Evolutionary conservation across 2,329 filamentous ascomycete species (phyloP).

Genomic region (Parascedosporium putredinis): DNA sequence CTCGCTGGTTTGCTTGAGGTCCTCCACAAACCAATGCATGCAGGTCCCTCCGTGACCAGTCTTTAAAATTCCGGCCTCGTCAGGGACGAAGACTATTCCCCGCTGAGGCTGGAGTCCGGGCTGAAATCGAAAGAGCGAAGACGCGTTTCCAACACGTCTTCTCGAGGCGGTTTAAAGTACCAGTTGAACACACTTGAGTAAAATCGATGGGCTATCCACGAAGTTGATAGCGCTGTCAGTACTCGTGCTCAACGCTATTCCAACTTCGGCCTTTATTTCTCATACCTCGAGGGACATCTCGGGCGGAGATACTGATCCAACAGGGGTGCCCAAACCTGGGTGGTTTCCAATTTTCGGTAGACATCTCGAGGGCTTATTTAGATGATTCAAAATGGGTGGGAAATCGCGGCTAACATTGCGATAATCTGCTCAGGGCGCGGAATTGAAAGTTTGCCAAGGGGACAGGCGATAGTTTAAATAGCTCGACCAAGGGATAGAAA

Average conservation of each 20-base stretch:
- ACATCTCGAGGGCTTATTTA: no score
- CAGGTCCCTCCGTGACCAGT: slow-evolving; percentile 19
- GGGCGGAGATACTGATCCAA: slow-evolving; percentile 20
- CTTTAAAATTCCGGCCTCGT: slow-evolving; percentile 15
- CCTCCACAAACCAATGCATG: slow-evolving; percentile 20
- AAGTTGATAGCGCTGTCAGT: not conserved
- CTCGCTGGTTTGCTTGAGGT: slow-evolving; percentile 16
- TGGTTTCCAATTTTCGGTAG: slow-evolving; percentile 21
- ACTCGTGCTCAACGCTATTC: not conserved
- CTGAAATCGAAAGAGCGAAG: slow-evolving; percentile 20
- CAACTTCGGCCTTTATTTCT: slow-evolving; percentile 8
- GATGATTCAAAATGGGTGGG: no score
- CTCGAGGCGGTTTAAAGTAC: slow-evolving; percentile 12
- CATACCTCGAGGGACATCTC: slow-evolving; percentile 17
- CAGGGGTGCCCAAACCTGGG: slow-evolving; percentile 18
- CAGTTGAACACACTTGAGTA: slow-evolving; percentile 20
- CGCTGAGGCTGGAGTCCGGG: slow-evolving; percentile 17
- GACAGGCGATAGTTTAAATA: no score
- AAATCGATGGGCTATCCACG: slow-evolving; percentile 16
- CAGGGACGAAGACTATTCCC: slow-evolving; percentile 19
- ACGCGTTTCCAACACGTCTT: slow-evolving; percentile 11
- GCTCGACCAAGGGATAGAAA: no score
- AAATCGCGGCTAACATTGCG: no score
- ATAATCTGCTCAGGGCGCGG: no score
- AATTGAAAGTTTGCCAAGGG: no score